Base-by-base conservation (phyloP, 768 basidiomycete genomes). In the Amanita pseudoporphyria region DNA sequence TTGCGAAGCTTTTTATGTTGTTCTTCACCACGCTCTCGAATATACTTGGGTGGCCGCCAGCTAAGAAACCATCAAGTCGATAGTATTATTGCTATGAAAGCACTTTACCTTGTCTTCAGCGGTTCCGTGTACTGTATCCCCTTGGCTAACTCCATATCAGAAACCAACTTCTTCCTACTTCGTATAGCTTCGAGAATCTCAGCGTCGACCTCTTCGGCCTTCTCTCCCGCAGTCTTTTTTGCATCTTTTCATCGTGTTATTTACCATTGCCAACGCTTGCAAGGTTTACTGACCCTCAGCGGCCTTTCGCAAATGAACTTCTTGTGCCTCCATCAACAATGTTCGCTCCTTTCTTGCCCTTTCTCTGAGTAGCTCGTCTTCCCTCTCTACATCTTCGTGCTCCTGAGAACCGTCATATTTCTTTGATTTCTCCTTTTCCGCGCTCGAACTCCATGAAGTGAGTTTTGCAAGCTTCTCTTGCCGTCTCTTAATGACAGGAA, bases 111-210 rank as follows among this genome's bases (percentile, higher is more conserved):
- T 21, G 91, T 79, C 62, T 79, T 80, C 53, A 97, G 62, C 28
- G 91, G 75, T 56, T 97, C 89, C 0, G 84, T 87, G 62, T 97
- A 99, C 31, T 78, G 74, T 37, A 96, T 92, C 6, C 95, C 96
- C 61, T 91, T 81, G 2, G 96, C 95, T 28, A 98, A 68, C 63
- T 99, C 96, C 60, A 89, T 71, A 57, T 92, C 93, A 3, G 92
- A 93, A 0, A 89, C 92, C 10, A 99, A 78, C 62, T 93, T 95
- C 62, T 87, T 76, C 58, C 93, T 76, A 53, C 84, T 88, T 31
- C 89, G 87, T 57, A 98, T 92, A 12, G 95, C 94, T 41, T 85
- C 86, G 9, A 98, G 67, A 44, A 99, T 87, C 60, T 91, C 85
- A 5, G 86, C 90, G 62, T 99, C 96, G 41, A 73, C 82, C 63